Percentiles rank a stretch among this genome's conserved stretches.
Conservation (phyloP, 2,329 filamentous ascomycete genomes). For the Fusarium sp. region DNA sequence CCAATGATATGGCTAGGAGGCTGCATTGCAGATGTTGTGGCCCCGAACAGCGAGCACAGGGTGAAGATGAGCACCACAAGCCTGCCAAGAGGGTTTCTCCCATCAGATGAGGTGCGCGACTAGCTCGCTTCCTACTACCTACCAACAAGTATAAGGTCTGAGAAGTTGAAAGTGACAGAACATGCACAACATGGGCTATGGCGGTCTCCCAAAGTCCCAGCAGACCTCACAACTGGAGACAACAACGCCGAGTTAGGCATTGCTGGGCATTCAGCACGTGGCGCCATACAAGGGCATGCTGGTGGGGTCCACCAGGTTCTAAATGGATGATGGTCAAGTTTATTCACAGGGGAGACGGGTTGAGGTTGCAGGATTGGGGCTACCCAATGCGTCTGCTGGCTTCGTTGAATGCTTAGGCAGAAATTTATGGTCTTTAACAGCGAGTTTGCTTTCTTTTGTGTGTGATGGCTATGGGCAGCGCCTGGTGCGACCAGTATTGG, state of each 20-base stretch:
- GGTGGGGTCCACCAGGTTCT: slow-evolving; percentile 39
- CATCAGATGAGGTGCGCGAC: slow-evolving; percentile 20
- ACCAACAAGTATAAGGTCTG: slow-evolving; percentile 1
- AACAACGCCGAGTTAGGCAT: slow-evolving; percentile 40
- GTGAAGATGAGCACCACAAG: slow-evolving; percentile 19
- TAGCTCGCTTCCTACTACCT: slow-evolving; percentile 22
- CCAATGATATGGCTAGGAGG: slow-evolving; percentile 21
- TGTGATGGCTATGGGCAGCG: slow-evolving; percentile 5
- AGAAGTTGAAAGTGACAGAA: slow-evolving; percentile 22
- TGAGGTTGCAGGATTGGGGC: slow-evolving; percentile 8
- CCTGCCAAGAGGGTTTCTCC: slow-evolving; percentile 20
- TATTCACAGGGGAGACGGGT: slow-evolving; percentile 24
- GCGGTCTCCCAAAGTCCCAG: slow-evolving; percentile 11
- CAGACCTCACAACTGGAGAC: slow-evolving; percentile 26
- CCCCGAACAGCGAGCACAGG: slow-evolving; percentile 25
- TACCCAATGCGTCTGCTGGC: slow-evolving; percentile 13
- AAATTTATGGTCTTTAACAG: slow-evolving; percentile 21
- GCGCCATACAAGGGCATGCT: slow-evolving; percentile 46
- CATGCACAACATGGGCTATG: slow-evolving; percentile 19
- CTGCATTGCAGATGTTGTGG: slow-evolving; percentile 27
- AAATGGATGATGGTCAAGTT: slow-evolving; percentile 37
- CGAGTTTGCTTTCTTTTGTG: background rate
- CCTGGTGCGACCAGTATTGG: background rate
- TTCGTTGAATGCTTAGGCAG: slow-evolving; percentile 25
- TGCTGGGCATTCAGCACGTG: slow-evolving; percentile 45